A percentile compares a stretch with the other conserved stretches of the same genome.
phyloP scores from a whole-genome alignment of 768 basidiomycete genomes.

The Psilocybe subaeruginosa region DNA sequence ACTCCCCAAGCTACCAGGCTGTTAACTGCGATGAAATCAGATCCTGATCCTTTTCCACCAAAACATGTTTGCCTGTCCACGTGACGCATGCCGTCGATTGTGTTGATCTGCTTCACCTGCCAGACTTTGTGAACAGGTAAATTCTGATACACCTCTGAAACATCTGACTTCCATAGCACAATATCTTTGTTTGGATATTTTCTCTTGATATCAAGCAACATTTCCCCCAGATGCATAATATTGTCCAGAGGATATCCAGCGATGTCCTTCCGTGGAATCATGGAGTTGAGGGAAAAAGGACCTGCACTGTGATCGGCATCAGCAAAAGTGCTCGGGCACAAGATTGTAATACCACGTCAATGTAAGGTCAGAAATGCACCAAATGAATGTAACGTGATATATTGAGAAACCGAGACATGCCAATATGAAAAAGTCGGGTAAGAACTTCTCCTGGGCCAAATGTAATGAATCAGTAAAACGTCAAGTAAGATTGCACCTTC shows the following conservation, averaged over 20 bases:
- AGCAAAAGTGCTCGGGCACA: too few species aligned
- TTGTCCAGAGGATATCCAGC: slow-evolving; percentile 35
- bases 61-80: slow-evolving; percentile 37
- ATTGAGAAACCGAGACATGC: too few species aligned
- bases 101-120: slow-evolving; percentile 36
- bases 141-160: slow-evolving; percentile 33
- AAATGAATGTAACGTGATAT: too few species aligned
- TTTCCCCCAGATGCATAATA: slow-evolving; percentile 31
- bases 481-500: too few species aligned
- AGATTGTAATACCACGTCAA: too few species aligned
- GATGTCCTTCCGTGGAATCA: slow-evolving; percentile 25
- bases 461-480: too few species aligned
- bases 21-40: slow-evolving; percentile 28
- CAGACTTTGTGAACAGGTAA: slow-evolving; percentile 33
- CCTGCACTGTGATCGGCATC: slow-evolving; percentile 43
- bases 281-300: slow-evolving; percentile 34
- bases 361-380: too few species aligned
- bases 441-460: too few species aligned
- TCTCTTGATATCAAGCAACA: slow-evolving; percentile 16
- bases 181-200: slow-evolving; percentile 18
- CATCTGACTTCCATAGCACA: slow-evolving; percentile 40
- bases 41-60: slow-evolving; percentile 28
- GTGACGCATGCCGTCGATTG: slow-evolving; percentile 26
- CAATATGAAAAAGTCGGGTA: too few species aligned
- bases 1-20: slow-evolving; percentile 39